phyloP scores from a whole-genome alignment of 805 yeast species.

The Starmerella floricola region DNA sequence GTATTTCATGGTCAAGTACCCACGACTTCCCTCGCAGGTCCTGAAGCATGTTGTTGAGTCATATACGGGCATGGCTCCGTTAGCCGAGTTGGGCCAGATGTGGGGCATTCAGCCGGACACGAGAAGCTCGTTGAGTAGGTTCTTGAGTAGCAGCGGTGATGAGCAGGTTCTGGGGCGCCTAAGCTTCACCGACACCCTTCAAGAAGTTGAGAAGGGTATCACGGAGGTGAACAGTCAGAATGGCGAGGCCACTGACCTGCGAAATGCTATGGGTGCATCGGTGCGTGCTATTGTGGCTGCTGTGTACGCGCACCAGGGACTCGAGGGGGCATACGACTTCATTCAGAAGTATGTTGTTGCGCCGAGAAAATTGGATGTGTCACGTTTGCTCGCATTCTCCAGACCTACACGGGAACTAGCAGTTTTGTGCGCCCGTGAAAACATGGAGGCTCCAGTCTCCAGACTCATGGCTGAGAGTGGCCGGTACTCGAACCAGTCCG shows the following conservation, averaged over 20 bases:
- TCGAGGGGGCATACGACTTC: conserved; percentile 51
- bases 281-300: conserved; percentile 80
- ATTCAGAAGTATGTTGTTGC: conserved; percentile 56
- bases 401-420: conserved; percentile 79
- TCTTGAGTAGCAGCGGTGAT: conserved; percentile 55
- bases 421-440: conserved; percentile 62
- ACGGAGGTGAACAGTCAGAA: conserved; percentile 23
- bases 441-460: conserved; percentile 60
- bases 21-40: conserved; percentile 76
- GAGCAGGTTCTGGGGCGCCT: conserved; percentile 49
- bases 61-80: conserved; percentile 53
- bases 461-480: conserved; percentile 90
- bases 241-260: conserved; percentile 32
- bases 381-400: conserved; percentile 63
- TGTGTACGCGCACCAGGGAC: conserved; percentile 60
- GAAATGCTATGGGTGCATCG: conserved; percentile 44
- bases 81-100: conserved; percentile 50
- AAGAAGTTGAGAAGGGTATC: conserved; percentile 28
- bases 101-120: conserved; percentile 88
- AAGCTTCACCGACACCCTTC: conserved; percentile 19
- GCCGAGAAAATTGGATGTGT: conserved; percentile 68
- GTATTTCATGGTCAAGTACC: conserved; percentile 61
- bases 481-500: conserved; percentile 68
- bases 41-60: conserved; percentile 66
- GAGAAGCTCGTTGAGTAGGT: conserved; percentile 50